A percentile compares a stretch with the other conserved stretches of the same genome.
These are phyloP conservation scores for Darksidea phi DNA, from an alignment of 495 filamentous ascomycete genomes.

Conservation along the genomic window DNA sequence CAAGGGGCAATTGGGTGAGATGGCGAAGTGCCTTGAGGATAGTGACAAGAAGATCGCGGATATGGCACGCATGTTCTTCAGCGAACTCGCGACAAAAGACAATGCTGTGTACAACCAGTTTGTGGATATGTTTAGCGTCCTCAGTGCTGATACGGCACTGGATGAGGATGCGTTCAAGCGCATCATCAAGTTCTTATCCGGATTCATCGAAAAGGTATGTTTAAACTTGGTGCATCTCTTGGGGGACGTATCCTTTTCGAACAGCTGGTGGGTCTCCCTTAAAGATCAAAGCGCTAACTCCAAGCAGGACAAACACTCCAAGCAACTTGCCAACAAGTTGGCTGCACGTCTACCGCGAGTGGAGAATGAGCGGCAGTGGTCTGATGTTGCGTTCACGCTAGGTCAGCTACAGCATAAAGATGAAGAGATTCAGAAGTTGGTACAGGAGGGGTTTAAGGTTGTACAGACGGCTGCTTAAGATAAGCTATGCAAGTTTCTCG, in stretches of 20 bases:
- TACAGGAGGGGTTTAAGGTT: conserved; percentile 81
- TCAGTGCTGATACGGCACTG: conserved; percentile 77
- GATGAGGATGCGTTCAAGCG: conserved; percentile 79
- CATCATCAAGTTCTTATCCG: conserved; percentile 88
- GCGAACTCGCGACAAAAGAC: conserved; percentile 93
- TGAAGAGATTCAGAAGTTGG: conserved; percentile 85
- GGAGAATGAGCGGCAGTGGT: conserved; percentile 94
- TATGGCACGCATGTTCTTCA: conserved; percentile 96
- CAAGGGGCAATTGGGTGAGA: conserved; percentile 98
- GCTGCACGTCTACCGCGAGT: conserved; percentile 82
- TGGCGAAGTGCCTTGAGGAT: conserved; percentile 98
- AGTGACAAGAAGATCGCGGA: conserved; percentile 90
- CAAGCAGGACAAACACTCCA: conserved; percentile 89
- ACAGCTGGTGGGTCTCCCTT: neutral
- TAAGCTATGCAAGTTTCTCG: too few species aligned
- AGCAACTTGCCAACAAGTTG: conserved; percentile 89
- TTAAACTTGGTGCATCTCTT: neutral
- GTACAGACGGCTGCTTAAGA: conserved; percentile 54
- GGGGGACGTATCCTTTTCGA: conserved; percentile 9
- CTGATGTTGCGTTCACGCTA: conserved; percentile 89
- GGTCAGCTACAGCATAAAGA: conserved; percentile 93
- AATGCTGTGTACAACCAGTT: conserved; percentile 99
- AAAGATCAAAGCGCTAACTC: conserved; percentile 1
- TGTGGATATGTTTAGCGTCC: conserved; percentile 95
- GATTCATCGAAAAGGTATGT: conserved; percentile 93